A percentile compares a stretch with the other conserved stretches of the same genome.
phyloP scores from a whole-genome alignment of 2,329 filamentous ascomycete species.

The Aureobasidium mangrovei region DNA sequence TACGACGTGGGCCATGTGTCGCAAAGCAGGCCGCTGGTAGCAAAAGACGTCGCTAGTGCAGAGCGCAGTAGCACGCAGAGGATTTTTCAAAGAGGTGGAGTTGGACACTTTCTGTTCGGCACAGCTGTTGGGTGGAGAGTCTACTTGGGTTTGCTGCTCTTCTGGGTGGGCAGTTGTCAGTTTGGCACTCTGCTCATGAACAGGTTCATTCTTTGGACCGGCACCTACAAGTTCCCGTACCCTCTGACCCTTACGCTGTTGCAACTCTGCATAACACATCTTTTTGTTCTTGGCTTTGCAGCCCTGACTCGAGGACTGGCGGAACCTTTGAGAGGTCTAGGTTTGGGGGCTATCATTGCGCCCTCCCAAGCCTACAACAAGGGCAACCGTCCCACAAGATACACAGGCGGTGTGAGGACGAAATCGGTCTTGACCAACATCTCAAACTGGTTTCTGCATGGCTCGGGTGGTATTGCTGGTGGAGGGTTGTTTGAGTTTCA shows the following conservation, averaged over 20 bases:
- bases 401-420: slow-evolving; percentile 19
- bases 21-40: slow-evolving; percentile 32
- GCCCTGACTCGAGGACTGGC: slow-evolving; percentile 40
- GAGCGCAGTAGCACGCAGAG: slow-evolving; percentile 20
- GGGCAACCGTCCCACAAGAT: slow-evolving; percentile 16
- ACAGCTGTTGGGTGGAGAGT: slow-evolving; percentile 41
- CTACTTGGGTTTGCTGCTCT: slow-evolving; percentile 39
- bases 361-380: slow-evolving; percentile 28
- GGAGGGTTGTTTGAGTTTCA: slow-evolving; percentile 48
- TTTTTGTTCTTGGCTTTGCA: slow-evolving; percentile 39
- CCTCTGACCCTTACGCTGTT: slow-evolving; percentile 43
- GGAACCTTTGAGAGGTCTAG: slow-evolving; percentile 33
- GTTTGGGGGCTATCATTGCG: slow-evolving; percentile 37
- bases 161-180: slow-evolving; percentile 40
- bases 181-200: slow-evolving; percentile 44
- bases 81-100: slow-evolving; percentile 31
- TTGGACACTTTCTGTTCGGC: slow-evolving; percentile 42
- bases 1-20: slow-evolving; percentile 26
- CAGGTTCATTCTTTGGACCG: slow-evolving; percentile 41
- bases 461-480: slow-evolving; percentile 43
- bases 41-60: slow-evolving; percentile 27
- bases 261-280: slow-evolving; percentile 43
- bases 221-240: slow-evolving; percentile 35
- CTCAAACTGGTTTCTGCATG: slow-evolving; percentile 30
- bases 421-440: slow-evolving; percentile 19